Conservation (phyloP, 306 rosid species). For the Arachis stenosperma region DNA sequence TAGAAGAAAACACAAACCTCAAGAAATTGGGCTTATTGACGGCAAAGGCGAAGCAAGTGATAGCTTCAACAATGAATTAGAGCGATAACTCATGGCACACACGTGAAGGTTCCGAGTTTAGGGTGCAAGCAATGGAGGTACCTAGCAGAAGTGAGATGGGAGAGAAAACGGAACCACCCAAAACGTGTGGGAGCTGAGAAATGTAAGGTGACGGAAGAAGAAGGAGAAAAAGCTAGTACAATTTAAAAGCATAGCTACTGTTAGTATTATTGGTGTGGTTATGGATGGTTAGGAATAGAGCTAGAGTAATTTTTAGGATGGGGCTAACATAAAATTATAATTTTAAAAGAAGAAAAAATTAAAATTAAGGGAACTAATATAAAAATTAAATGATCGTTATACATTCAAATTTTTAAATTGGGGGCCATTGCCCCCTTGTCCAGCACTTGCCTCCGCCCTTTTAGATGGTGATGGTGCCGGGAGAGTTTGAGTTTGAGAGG, state of each 20-base stretch:
- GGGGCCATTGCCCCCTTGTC: too few species aligned
- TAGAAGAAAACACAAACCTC: conserved; percentile 40
- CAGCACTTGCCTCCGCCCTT: too few species aligned
- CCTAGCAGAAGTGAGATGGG: conserved; percentile 56
- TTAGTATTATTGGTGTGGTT: too few species aligned
- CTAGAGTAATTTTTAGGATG: too few species aligned
- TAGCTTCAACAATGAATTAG: conserved; percentile 39
- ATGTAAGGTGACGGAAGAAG: neutral
- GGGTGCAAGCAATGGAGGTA: conserved; percentile 32
- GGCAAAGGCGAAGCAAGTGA: conserved; percentile 67
- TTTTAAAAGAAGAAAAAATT: too few species aligned
- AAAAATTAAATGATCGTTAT: too few species aligned
- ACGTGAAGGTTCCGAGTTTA: neutral
- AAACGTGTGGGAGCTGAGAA: conserved; percentile 45
- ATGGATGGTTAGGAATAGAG: neutral
- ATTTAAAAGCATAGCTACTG: conserved; percentile 39
- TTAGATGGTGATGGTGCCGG: conserved; percentile 33
- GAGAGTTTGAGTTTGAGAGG: conserved; percentile 40
- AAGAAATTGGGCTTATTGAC: conserved; percentile 60
- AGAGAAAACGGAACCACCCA: conserved; percentile 65
- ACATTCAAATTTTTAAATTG: too few species aligned
- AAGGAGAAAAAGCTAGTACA: conserved; percentile 42
- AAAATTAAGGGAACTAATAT: too few species aligned
- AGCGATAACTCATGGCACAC: conserved; percentile 19
- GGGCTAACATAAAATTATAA: too few species aligned